A percentile compares a stretch with the other conserved stretches of the same genome.
Evolutionary conservation across 78 protist species (phyloP).

Genomic region (Planoprotostelium fungivorum): DNA sequence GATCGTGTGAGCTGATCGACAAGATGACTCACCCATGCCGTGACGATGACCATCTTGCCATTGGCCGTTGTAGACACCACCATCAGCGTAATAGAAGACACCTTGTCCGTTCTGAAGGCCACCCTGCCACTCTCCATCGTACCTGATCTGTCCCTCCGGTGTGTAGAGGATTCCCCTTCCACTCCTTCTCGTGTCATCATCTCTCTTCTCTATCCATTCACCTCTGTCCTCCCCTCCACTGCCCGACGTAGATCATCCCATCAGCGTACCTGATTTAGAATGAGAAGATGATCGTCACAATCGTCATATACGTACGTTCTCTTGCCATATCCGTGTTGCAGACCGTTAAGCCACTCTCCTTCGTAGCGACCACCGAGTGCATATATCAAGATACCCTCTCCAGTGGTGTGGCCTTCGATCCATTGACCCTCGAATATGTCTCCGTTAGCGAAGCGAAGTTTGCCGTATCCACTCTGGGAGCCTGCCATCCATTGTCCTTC

Average conservation of each 20-base stretch:
- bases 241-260: not conserved
- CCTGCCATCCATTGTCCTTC: not conserved
- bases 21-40: not conserved
- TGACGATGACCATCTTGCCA: not conserved
- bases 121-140: not conserved
- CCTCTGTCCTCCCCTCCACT: not conserved
- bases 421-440: not conserved
- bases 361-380: not conserved
- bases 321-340: not conserved
- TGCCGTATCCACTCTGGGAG: not conserved
- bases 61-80: not conserved
- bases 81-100: not conserved
- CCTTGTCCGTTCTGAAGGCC: not conserved
- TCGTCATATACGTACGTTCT: not conserved
- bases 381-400: not conserved
- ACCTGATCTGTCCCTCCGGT: not conserved
- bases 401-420: not conserved
- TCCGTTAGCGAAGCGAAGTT: not conserved
- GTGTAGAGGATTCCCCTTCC: not conserved
- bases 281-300: no score
- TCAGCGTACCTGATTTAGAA: not conserved
- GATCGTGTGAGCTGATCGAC: not conserved
- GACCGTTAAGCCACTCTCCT: not conserved
- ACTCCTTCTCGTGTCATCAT: not conserved
- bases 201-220: not conserved